These are phyloP conservation scores for Physaria fendleri DNA, from an alignment of 345 rosid species.

Conservation along the genomic window DNA sequence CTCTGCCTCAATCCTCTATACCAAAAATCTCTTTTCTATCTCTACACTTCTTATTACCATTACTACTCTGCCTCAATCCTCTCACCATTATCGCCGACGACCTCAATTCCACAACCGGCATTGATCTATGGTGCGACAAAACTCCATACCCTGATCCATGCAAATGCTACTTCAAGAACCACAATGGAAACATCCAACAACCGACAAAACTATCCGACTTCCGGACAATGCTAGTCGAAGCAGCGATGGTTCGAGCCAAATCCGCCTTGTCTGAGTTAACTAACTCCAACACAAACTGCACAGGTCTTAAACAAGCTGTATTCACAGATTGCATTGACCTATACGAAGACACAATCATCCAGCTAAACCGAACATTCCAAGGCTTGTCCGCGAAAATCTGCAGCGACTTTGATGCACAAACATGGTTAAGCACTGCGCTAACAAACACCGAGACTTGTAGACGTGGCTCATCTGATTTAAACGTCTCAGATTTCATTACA, in stretches of 20 bases:
- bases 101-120: conserved; percentile 9
- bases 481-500: conserved; percentile 43
- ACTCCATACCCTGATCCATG: conserved; percentile 83
- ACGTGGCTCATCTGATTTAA: conserved; percentile 53
- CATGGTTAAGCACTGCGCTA: conserved; percentile 84
- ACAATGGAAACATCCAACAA: background rate
- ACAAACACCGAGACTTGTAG: conserved; percentile 72
- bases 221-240: conserved; percentile 36
- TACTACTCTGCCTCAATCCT: conserved; percentile 26
- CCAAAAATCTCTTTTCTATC: conserved; percentile 4
- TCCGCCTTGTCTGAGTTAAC: conserved; percentile 24
- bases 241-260: conserved; percentile 50
- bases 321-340: conserved; percentile 62
- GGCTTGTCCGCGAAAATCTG: conserved; percentile 31
- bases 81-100: conserved; percentile 10
- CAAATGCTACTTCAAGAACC: conserved; percentile 32
- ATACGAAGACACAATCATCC: conserved; percentile 44
- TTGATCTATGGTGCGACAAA: conserved; percentile 70
- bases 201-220: conserved; percentile 44
- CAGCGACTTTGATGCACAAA: conserved; percentile 68
- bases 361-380: conserved; percentile 50
- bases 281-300: conserved; percentile 27
- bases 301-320: conserved; percentile 29
- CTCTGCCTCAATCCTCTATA: conserved; percentile 15
- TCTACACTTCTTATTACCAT: conserved; percentile 15